Base-by-base conservation (phyloP, 192 early-diverging fungal genomes). In the Umbelopsis ramanniana region DNA sequence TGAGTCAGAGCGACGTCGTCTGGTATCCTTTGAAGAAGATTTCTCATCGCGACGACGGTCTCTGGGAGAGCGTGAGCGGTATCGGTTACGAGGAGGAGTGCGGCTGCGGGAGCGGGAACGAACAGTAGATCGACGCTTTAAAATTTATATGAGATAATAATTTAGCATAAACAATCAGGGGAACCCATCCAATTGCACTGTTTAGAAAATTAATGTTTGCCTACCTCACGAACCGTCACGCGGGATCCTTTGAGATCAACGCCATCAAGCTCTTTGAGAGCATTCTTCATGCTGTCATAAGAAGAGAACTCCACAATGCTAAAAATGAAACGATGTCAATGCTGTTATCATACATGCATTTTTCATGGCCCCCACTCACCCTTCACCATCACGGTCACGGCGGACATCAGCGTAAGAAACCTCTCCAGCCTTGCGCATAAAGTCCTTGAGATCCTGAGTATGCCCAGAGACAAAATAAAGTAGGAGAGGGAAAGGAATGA, bases 381-480 rank as follows among this genome's bases (percentile, higher is more conserved):
- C 97, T 79, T 93, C 89, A 45, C 93, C 94, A 23, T 90, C 84
- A 21, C 90, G 84, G 72, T 87, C 88, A 81, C 91, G 91, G 79
- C 90, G 91, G 67, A 94, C 88, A 78, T 97, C 95, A 14, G 97
- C 93, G 84, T 94, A 98, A 26, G 90, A 88, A 19, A 98, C 96
- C 75, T 96, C 94, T 66, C 96, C 96, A 23, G 94, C 96, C 74
- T 94, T 94, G 70, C 95, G 92, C 84, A 97, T 93, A 74, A 95
- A 84, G 76, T 97, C 96, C 86, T 98, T 98, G 84, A 98, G 87
- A 86, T 96, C 96, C 95, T 97, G 85, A 76, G 82, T 76, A 46
- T 45, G 66, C 15, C 43, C 23, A 74, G 48, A 74, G 47, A 21
- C 46, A 67, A 57, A 63, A 60, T 60, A 35, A 29, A 50, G 40